Percentiles rank a stretch among this genome's conserved stretches.
These are phyloP conservation scores for Metschnikowia cerradonensis DNA, from an alignment of 805 yeast genomes.

Conservation along the genomic window DNA sequence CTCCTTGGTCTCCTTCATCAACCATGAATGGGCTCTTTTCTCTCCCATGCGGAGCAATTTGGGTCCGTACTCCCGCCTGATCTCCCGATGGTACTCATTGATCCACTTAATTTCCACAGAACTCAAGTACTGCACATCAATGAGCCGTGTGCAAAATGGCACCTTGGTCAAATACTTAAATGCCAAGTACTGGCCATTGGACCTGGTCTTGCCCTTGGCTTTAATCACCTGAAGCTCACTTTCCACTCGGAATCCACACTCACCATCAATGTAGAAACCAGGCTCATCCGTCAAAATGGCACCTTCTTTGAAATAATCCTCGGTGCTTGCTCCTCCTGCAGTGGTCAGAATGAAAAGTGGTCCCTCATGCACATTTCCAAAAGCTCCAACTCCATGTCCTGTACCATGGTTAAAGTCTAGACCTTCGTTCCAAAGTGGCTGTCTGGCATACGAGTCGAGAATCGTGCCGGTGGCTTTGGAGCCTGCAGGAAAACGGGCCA, in stretches of 20 bases:
- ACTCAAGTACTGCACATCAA: slow-evolving; percentile 29
- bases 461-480: slow-evolving; percentile 64
- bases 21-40: slow-evolving; percentile 64
- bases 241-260: slow-evolving; percentile 86
- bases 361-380: slow-evolving; percentile 88
- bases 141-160: slow-evolving; percentile 36
- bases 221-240: slow-evolving; percentile 66
- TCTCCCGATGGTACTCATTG: slow-evolving; percentile 33
- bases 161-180: slow-evolving; percentile 41
- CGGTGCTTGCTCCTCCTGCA: slow-evolving; percentile 47
- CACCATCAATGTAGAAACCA: slow-evolving; percentile 87
- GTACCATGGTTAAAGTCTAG: slow-evolving; percentile 91
- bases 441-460: slow-evolving; percentile 81
- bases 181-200: slow-evolving; percentile 29
- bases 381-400: slow-evolving; percentile 96
- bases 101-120: slow-evolving; percentile 36
- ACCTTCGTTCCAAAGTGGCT: slow-evolving; percentile 76
- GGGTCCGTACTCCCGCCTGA: slow-evolving; percentile 29
- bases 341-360: slow-evolving; percentile 77
- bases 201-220: slow-evolving; percentile 33
- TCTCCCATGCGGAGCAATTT: slow-evolving; percentile 50
- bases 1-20: slow-evolving; percentile 58
- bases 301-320: slow-evolving; percentile 47
- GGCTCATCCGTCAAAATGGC: slow-evolving; percentile 89
- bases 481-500: slow-evolving; percentile 65